Evolutionary conservation across 2,329 filamentous ascomycete genomes (phyloP), one percentile per base, ranked within the genome.

Genomic region (Talaromyces piceae): DNA sequence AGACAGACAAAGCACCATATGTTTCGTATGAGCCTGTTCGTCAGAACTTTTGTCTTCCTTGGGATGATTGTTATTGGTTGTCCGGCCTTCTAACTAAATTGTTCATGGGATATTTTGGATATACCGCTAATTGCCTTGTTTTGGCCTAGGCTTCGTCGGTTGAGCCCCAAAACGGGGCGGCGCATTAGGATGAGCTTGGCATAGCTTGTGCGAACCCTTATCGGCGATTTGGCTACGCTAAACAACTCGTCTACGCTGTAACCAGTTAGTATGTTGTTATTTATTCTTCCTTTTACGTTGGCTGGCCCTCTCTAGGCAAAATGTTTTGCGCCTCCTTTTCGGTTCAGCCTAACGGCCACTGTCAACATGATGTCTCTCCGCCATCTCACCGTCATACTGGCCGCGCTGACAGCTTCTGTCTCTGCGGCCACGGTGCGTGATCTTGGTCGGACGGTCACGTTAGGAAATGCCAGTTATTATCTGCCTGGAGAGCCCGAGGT

Each of bases 401-500:
- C 33, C 33, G 33, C 33, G 16, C 1, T 37, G 33, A 18, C 33
- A 37, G 9, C 33, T 4, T 20, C 33, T 37, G 33, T 37, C 33
- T 18, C 16, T 37, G 33, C 33, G 33, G 16, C 33, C 16, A 37
- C 33, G 9, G 28, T 47, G 16, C 30, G 28, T 18, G 45, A 37
- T 16, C 30, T 37, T 8, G 20, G 45, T 5, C 45, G 45, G 30
- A 47, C 45, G 4, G 45, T 47, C 13, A 13, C 45, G 7, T 22
- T 47, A 20, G 45, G 28, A n/a, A 47, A 23, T 27, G 45, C 28
- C 12, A 47, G 8, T 27, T 47, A 47, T 28, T 47, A 47, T 47
- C 20, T 37, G 16, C 30, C 45, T 18, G 30, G 45, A 16, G 33
- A 47, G 30, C 45, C 45, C 12, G 45, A 47, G 45, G 45, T 39